phyloP scores from a whole-genome alignment of 192 early-diverging fungal species.

The Diversispora eburnea region DNA sequence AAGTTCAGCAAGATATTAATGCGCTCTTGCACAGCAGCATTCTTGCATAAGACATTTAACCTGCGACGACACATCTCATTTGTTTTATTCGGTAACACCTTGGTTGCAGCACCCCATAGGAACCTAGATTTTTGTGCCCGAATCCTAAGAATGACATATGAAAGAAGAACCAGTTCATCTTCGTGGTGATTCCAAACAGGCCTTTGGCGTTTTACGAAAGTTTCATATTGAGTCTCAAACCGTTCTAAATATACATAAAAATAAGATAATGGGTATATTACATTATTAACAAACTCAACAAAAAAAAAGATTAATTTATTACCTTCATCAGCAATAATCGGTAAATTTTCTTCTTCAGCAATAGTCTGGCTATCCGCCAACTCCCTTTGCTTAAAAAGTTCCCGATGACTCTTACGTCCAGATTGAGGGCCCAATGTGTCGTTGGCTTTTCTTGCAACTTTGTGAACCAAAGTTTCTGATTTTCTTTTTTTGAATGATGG shows the following conservation, averaged over 20 bases:
- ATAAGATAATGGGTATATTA: neutral
- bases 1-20: conserved; percentile 5
- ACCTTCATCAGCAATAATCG: conserved; percentile 27
- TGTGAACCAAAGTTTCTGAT: conserved; percentile 18
- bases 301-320: neutral
- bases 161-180: conserved; percentile 27
- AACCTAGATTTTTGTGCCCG: conserved; percentile 27
- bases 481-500: conserved; percentile 17
- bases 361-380: neutral
- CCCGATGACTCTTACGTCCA: conserved; percentile 7
- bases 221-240: conserved; percentile 33
- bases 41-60: conserved; percentile 24
- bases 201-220: conserved; percentile 1
- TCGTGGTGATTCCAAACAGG: conserved; percentile 25
- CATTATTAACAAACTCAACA: too few species aligned
- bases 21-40: neutral
- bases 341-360: conserved; percentile 26
- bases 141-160: conserved; percentile 27
- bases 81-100: conserved; percentile 26
- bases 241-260: neutral
- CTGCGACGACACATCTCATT: conserved; percentile 32
- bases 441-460: conserved; percentile 20
- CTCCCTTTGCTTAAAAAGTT: conserved; percentile 8
- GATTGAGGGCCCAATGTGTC: neutral
- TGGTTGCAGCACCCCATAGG: conserved; percentile 27